Evolutionary conservation across 2,329 filamentous ascomycete species (phyloP), one percentile per base, ranked within the genome.

Genomic region (Aspergillus sp.): DNA sequence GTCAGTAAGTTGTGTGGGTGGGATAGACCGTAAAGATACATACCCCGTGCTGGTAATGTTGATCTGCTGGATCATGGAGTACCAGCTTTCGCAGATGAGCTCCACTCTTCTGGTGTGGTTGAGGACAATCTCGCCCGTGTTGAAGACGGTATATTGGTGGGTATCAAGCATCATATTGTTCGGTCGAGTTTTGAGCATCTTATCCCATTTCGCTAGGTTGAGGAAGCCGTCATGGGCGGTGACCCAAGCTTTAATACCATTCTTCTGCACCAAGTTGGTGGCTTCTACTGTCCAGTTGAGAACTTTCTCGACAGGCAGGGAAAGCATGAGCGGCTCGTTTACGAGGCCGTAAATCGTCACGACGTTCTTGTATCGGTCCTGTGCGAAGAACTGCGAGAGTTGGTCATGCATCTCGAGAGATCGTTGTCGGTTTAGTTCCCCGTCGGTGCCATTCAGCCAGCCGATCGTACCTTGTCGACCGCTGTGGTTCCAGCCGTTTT

Each of bases 81-180:
- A 90, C 95, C 95, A 99, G 57, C 88, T 92, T 17, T 84, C 80
- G 79, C 95, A 99, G 3, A 94, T 92, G 72, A 96, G 96, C 62
- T 89, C 82, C 59, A 98, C 84, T 79, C 97, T 97, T 66, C 88
- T 84, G 58, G 88, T 83, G 79, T 98, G 95, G 58, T 88, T 88
- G 71, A 90, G 88, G 51, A 86, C 85, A 71, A 99, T 90, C 76
- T 96, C 91, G 66, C 90, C 88, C 41, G 86, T 86, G 82, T 99
- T 97, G 84, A 99, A 99, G 76, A 97, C 97, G 71, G 96, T 91
- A 76, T 99, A 99, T 77, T 98, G 94, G 78, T 99, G 95, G 39
- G 96, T 95, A 77, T 99, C 95, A n/a, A 99, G 86, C 17, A 96
- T 85, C 65, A 98, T 82, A 21, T 75, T 72, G 64, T 88, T 85